phyloP scores from a whole-genome alignment of 1,284 basidiomycete genomes.

The Exsudoporus floridanus region DNA sequence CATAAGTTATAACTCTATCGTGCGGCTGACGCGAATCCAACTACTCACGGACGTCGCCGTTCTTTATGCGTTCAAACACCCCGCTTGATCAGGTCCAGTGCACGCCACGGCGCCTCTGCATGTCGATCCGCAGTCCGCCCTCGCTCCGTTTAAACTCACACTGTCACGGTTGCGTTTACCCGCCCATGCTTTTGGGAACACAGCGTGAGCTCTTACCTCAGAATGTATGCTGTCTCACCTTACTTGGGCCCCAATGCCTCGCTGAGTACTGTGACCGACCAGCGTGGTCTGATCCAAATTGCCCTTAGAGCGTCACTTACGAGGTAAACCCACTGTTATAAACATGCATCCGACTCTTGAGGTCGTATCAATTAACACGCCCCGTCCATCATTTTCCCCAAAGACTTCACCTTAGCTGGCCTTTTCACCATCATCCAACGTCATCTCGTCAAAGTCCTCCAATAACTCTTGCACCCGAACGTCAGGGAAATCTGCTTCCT shows the following conservation, averaged over 20 bases:
- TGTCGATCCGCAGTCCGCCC: neutral
- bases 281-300: neutral
- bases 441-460: conserved; percentile 90
- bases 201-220: neutral
- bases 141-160: conserved; percentile 1
- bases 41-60: neutral
- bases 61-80: conserved; percentile 1
- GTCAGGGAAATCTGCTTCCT: conserved; percentile 91
- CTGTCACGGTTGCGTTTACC: conserved; percentile 2
- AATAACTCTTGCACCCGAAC: conserved; percentile 85
- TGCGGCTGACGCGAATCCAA: conserved; percentile 11
- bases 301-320: neutral
- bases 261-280: too few species aligned
- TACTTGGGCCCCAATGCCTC: too few species aligned
- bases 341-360: neutral
- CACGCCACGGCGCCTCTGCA: neutral
- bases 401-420: conserved; percentile 7
- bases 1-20: conserved; percentile 7
- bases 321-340: neutral
- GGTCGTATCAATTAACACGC: neutral
- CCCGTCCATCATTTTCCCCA: neutral
- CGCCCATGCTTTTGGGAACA: neutral
- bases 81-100: conserved; percentile 9
- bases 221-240: neutral
- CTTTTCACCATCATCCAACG: conserved; percentile 44